Evolutionary conservation across 2,329 filamentous ascomycete species (phyloP).

Genomic region (Pseudogymnoascus sp.): DNA sequence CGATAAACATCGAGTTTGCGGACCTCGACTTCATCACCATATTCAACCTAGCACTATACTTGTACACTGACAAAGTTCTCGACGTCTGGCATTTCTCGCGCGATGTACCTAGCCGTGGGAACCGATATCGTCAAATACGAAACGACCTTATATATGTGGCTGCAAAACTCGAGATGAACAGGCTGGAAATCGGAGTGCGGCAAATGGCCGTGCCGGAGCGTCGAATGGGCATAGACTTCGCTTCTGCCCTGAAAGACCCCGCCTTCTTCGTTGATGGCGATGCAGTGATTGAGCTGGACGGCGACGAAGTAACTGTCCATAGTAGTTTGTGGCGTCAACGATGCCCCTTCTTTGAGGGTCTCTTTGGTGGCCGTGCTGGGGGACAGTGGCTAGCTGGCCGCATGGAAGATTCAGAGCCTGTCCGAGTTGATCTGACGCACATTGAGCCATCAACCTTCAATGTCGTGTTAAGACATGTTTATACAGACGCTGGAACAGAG

Average conservation of each 20-base stretch:
- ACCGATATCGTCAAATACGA: conserved; percentile 72
- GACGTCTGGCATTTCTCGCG: conserved; percentile 81
- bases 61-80: conserved; percentile 72
- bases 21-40: conserved; percentile 71
- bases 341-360: conserved; percentile 84
- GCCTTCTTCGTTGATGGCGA: conserved; percentile 75
- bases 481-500: conserved; percentile 72
- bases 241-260: conserved; percentile 58
- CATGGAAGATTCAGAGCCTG: conserved; percentile 42
- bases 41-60: conserved; percentile 70
- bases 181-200: conserved; percentile 70
- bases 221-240: conserved; percentile 63
- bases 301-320: conserved; percentile 65
- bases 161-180: conserved; percentile 59
- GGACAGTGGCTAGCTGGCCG: conserved; percentile 77
- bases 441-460: conserved; percentile 66
- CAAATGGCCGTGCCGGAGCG: conserved; percentile 61
- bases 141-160: conserved; percentile 84
- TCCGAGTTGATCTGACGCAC: conserved; percentile 77
- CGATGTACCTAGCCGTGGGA: conserved; percentile 52
- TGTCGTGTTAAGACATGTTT: conserved; percentile 74
- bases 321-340: conserved; percentile 72
- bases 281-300: conserved; percentile 69
- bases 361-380: conserved; percentile 81
- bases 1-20: conserved; percentile 56